Evolutionary conservation across 2,329 filamentous ascomycete species (phyloP), one percentile per base, ranked within the genome.

Genomic region (Lasiodiplodia hormozganensis): DNA sequence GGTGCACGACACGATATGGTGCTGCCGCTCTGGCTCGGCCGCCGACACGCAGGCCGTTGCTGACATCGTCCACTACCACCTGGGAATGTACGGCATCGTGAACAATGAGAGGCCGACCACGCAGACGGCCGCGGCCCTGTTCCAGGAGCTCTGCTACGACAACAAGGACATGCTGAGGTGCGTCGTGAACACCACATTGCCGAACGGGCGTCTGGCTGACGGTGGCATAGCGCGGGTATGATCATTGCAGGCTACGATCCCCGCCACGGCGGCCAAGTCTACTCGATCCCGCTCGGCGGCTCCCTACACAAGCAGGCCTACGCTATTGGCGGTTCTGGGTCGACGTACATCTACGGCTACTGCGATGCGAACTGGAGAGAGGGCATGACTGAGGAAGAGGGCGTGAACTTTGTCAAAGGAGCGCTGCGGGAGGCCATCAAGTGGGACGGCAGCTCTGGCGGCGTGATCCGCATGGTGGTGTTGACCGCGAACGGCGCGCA

Each of bases 1-100:
- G 85, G 95, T 99, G 70, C 92, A 97, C 84, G 96, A 99, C 82
- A 98, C 95, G 69, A 98, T 99, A 83, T 99, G 96, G 96, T 99
- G 96, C 85, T 99, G 96, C 85, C 91, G 96, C 77, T 98, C 96
- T 70, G 96, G 96, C 64, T 99, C 96, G 31, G 96, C 96, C 38
- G 96, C 96, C 73, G 96, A 99, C 79, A 99, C 96, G 69, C 96
- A 99, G 83, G 96, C 96, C 62, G 94, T 99, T 60, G 96, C 96
- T 69, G 96, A 99, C 78, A 97, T 99, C 76, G 96, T 99, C 52
- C 93, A 97, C 79, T 97, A 98, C 82, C 93, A 99, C 80, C 87
- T 99, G 65, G 92, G 93, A 75, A 89, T 97, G 84, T 98, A 97
- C 81, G 91, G 92, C 71, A 92, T 97, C 83, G 89, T 89, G 75